phyloP scores from a whole-genome alignment of 2,329 filamentous ascomycete genomes.

The Epichloe brachyelytri region DNA sequence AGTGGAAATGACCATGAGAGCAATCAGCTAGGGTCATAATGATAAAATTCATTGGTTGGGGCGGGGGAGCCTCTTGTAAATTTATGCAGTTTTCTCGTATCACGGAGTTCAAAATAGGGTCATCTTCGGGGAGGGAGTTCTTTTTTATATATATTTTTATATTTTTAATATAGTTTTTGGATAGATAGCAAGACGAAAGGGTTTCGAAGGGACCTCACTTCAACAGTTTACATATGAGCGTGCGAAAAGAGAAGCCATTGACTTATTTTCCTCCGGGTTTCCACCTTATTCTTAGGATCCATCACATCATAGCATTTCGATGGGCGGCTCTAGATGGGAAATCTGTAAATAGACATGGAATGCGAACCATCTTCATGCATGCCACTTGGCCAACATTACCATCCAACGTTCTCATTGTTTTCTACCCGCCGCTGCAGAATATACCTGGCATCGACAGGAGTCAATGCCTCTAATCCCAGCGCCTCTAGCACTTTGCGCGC shows the following conservation, averaged over 20 bases:
- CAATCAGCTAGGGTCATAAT: constrained; percentile 30
- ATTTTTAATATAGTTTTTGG: too few species aligned
- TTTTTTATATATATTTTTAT: too few species aligned
- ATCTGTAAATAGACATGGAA: not conserved
- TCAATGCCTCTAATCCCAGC: constrained; percentile 46
- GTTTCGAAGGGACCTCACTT: too few species aligned
- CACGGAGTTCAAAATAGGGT: not conserved
- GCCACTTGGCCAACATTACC: constrained; percentile 11
- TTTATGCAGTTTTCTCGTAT: not conserved
- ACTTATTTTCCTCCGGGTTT: too few species aligned
- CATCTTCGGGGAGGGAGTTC: too few species aligned
- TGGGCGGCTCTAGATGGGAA: too few species aligned
- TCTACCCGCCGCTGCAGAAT: constrained; percentile 58
- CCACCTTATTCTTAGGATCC: too few species aligned
- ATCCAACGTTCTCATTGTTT: constrained; percentile 33
- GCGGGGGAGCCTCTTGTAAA: too few species aligned
- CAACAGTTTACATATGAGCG: too few species aligned
- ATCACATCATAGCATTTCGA: too few species aligned
- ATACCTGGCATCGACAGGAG: constrained; percentile 50
- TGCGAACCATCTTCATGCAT: not conserved
- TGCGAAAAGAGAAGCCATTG: too few species aligned
- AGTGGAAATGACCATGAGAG: constrained; percentile 53
- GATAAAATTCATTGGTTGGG: not conserved
- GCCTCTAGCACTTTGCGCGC: constrained; percentile 48
- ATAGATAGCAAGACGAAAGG: too few species aligned